Percentiles rank a stretch among this genome's conserved stretches.
phyloP scores from a whole-genome alignment of 148 eudicot genomes.

The Fagopyrum esculentum region DNA sequence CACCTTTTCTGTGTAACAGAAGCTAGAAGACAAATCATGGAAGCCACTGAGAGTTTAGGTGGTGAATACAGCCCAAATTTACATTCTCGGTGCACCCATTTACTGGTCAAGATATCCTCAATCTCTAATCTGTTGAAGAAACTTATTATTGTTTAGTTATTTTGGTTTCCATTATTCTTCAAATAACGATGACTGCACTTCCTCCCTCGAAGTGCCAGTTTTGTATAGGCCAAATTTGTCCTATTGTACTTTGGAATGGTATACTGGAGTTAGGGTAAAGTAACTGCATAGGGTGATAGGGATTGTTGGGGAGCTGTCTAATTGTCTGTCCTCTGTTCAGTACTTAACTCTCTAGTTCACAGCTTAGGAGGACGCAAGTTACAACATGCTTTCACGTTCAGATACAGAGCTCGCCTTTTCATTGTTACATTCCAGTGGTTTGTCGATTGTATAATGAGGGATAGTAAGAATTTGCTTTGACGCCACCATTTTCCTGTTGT shows the following conservation, averaged over 20 bases:
- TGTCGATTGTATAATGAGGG: constrained; percentile 51
- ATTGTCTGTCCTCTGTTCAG: not conserved
- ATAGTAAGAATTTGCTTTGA: constrained; percentile 30
- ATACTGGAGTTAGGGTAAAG: not conserved
- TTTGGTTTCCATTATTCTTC: not conserved
- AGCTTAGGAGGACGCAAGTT: constrained; percentile 54
- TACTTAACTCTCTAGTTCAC: constrained; percentile 40
- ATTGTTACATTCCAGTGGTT: constrained; percentile 83
- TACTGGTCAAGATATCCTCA: constrained; percentile 85
- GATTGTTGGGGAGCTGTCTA: not conserved
- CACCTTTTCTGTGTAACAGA: constrained; percentile 32
- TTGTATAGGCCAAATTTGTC: not conserved
- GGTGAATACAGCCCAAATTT: constrained; percentile 71
- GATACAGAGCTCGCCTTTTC: constrained; percentile 41
- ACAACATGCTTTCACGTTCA: constrained; percentile 59
- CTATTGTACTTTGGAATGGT: not conserved
- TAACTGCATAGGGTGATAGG: not conserved
- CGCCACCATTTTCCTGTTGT: not conserved
- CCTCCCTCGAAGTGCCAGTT: not conserved
- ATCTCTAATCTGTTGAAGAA: not conserved
- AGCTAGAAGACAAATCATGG: constrained; percentile 70
- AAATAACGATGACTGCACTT: not conserved
- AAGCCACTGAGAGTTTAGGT: constrained; percentile 72
- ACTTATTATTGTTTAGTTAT: not conserved
- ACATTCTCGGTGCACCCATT: constrained; percentile 81